Evolutionary conservation across 2,329 filamentous ascomycete genomes (phyloP).

Genomic region (Emergomyces orientalis): DNA sequence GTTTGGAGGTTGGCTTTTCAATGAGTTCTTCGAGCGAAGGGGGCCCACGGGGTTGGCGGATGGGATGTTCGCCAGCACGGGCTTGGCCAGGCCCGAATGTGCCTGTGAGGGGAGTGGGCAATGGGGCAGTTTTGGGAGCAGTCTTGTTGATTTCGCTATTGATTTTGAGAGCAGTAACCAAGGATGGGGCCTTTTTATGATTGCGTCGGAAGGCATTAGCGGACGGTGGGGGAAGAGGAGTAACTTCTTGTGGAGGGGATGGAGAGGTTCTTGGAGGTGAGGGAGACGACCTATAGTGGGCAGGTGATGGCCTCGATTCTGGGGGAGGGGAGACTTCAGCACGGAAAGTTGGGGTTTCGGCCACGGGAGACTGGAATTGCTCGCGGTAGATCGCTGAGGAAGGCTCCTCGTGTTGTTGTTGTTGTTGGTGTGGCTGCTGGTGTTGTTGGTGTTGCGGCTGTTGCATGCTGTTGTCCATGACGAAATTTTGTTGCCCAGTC

Average conservation of each 20-base stretch:
- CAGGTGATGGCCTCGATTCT: constrained; percentile 47
- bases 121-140: constrained; percentile 58
- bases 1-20: constrained; percentile 79
- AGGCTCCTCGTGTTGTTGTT: constrained; percentile 24
- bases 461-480: constrained; percentile 57
- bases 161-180: constrained; percentile 40
- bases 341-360: constrained; percentile 55
- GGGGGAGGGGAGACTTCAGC: constrained; percentile 76
- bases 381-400: constrained; percentile 24
- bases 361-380: constrained; percentile 40
- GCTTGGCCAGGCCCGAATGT: constrained; percentile 87
- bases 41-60: constrained; percentile 85
- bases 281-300: constrained; percentile 50
- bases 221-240: constrained; percentile 75
- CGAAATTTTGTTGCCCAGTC: constrained; percentile 75
- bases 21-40: constrained; percentile 85
- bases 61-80: constrained; percentile 86
- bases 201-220: constrained; percentile 87
- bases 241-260: constrained; percentile 57
- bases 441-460: constrained; percentile 20
- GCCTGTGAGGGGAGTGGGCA: constrained; percentile 75
- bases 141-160: constrained; percentile 47
- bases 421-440: too few species aligned
- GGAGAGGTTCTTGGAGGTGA: constrained; percentile 54
- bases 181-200: constrained; percentile 79